Base-by-base conservation (phyloP, 352 stramenopile species). In the Phytophthora syringae region DNA sequence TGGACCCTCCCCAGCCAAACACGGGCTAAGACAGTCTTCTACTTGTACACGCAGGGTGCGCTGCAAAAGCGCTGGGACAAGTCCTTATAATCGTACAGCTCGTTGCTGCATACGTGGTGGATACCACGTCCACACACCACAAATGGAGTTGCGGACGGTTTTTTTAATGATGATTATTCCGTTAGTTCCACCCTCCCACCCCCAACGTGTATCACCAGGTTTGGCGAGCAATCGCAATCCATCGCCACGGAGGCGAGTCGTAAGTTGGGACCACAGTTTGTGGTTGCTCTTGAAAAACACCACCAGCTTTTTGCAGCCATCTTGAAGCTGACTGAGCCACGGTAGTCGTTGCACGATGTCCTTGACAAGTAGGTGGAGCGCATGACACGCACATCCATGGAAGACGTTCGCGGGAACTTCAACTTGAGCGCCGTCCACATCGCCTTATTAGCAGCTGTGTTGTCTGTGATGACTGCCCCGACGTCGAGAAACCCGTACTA, bases 21-120 rank as follows among this genome's bases (percentile, higher is more conserved):
- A 2, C 34, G 16, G 22, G 44, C 24, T 5, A 55, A 30, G 1
- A 34, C 22, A 5, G 25, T 52, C 13, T 52, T 39, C 45, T 24
- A 52, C 15, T 52, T 24, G 22, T 51, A 36, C 44, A 55, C 9
- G 47, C 47, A 53, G 13, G 47, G 39, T 28, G 47, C 12, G 18
- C 47, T 28, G 27, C 27, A 53, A 53, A 55, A 55, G 18, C 49
- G 30, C 32, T 55, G 30, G 10, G 49, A 45, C 3, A 57, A 20
- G 5, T 21, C 36, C 2, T 32, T 12, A 18, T 13, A 16, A 18
- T 57, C 50, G 36, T 57, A 57, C 50, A 57, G 22, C 22, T 57
- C 50, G 22, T 47, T 57, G 50, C 50, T 57, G 50, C 50, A 57
- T 15, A 57, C 36, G 34, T 47, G 50, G 50, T 57, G 50, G 13